These are phyloP conservation scores for Silene conica DNA, from an alignment of 148 eudicot species.

Conservation along the genomic window DNA sequence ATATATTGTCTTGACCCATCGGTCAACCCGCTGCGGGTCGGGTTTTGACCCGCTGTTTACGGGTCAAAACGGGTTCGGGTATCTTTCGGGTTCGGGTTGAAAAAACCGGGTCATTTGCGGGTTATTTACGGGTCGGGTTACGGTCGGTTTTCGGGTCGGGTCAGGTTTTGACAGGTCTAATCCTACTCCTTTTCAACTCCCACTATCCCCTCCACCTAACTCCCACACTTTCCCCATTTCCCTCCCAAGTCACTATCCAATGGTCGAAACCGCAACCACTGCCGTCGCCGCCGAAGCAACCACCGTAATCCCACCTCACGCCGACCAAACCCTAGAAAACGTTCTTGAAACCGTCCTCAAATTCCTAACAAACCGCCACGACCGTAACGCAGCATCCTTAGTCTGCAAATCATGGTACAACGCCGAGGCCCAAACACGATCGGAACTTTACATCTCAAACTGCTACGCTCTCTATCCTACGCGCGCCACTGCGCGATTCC, in stretches of 20 bases:
- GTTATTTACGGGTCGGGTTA: too few relatives aligned
- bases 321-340: slow-evolving; percentile 75
- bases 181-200: background rate
- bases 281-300: background rate
- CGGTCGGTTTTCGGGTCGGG: too few relatives aligned
- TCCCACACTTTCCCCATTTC: background rate
- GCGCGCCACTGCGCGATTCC: slow-evolving; percentile 49
- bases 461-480: slow-evolving; percentile 52
- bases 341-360: slow-evolving; percentile 66
- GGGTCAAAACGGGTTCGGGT: too few relatives aligned
- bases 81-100: too few relatives aligned
- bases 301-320: slow-evolving; percentile 29
- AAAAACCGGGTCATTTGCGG: too few relatives aligned
- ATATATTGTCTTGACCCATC: too few relatives aligned
- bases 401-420: slow-evolving; percentile 75
- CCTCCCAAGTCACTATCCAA: background rate
- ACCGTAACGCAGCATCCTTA: slow-evolving; percentile 60
- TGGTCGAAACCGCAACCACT: background rate
- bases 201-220: background rate
- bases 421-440: slow-evolving; percentile 59
- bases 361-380: slow-evolving; percentile 46
- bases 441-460: slow-evolving; percentile 69
- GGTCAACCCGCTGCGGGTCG: too few relatives aligned
- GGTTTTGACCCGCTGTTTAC: too few relatives aligned
- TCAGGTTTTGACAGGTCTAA: too few relatives aligned